phyloP scores from a whole-genome alignment of 805 yeast genomes.

The Yueomyces sp. region DNA sequence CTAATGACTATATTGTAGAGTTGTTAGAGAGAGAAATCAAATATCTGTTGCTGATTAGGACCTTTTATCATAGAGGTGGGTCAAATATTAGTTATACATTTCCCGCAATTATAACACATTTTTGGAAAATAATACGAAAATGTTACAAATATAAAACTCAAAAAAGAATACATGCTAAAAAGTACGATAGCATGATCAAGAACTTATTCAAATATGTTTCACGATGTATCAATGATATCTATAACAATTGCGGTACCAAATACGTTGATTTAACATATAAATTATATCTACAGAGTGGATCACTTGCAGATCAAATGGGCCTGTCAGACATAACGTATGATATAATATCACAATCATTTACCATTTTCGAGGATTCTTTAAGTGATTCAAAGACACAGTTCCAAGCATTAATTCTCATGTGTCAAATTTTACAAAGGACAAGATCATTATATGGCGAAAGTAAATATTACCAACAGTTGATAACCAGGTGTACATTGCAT shows the following conservation, averaged over 20 bases:
- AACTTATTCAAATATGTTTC: conserved; percentile 64
- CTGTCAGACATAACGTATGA: conserved; percentile 71
- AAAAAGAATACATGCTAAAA: background rate
- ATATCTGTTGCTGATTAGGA: conserved; percentile 28
- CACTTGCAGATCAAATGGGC: conserved; percentile 64
- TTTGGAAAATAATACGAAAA: conserved; percentile 43
- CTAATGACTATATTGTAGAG: conserved; percentile 1
- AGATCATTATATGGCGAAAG: conserved; percentile 32
- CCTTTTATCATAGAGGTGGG: conserved; percentile 26
- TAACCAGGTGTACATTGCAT: conserved; percentile 73
- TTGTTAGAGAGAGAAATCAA: conserved; percentile 14
- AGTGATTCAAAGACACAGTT: conserved; percentile 41
- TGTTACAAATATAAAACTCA: conserved; percentile 7
- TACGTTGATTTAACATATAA: conserved; percentile 15
- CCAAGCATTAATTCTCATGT: conserved; percentile 37
- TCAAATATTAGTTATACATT: conserved; percentile 41
- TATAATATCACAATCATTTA: conserved; percentile 75
- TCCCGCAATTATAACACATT: conserved; percentile 58
- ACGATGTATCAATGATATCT: conserved; percentile 55
- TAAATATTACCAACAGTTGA: conserved; percentile 45
- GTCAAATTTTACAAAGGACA: conserved; percentile 38
- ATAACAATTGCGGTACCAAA: conserved; percentile 15
- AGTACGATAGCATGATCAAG: conserved; percentile 22
- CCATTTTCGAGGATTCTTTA: conserved; percentile 60
- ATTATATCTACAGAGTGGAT: conserved; percentile 52